A percentile compares a stretch with the other conserved stretches of the same genome.
Evolutionary conservation across 345 rosid species (phyloP).

Genomic region (Noccaea bulbosa): DNA sequence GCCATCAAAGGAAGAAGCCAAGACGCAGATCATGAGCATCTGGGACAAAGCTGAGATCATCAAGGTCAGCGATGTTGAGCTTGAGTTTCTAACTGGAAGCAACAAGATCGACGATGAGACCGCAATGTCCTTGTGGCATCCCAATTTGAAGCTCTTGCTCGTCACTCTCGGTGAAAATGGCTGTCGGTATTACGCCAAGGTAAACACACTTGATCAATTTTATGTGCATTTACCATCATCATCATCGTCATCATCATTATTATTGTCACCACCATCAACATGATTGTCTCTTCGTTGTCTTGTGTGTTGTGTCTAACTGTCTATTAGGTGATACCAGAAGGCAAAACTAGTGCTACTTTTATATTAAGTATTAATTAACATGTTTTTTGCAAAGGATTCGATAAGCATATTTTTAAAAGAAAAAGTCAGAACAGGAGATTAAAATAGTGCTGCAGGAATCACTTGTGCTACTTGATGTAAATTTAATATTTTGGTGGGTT

Average conservation of each 20-base stretch:
- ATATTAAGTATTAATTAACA: background rate
- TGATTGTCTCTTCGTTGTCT: constrained; percentile 26
- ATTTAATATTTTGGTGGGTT: constrained; percentile 15
- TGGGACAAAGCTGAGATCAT: constrained; percentile 74
- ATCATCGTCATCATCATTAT: background rate
- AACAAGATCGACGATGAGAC: constrained; percentile 48
- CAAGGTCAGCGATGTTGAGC: constrained; percentile 61
- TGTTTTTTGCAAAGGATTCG: constrained; percentile 17
- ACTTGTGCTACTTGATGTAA: constrained; percentile 20
- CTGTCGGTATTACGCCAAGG: constrained; percentile 59
- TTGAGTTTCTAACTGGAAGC: constrained; percentile 54
- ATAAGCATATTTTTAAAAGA: background rate
- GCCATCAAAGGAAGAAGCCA: constrained; percentile 70
- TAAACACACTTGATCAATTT: constrained; percentile 3
- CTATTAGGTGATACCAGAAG: constrained; percentile 40
- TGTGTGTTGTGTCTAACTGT: constrained; percentile 16
- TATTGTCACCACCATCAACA: background rate
- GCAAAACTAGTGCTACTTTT: constrained; percentile 29
- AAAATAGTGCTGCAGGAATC: constrained; percentile 17
- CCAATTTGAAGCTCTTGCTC: constrained; percentile 62
- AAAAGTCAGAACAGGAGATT: constrained; percentile 1
- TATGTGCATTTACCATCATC: constrained; percentile 3
- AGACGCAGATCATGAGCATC: constrained; percentile 62
- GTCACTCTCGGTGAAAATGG: constrained; percentile 70
- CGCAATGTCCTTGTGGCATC: constrained; percentile 51